phyloP scores from a whole-genome alignment of 2,329 filamentous ascomycete species.

The Colletotrichum musae region DNA sequence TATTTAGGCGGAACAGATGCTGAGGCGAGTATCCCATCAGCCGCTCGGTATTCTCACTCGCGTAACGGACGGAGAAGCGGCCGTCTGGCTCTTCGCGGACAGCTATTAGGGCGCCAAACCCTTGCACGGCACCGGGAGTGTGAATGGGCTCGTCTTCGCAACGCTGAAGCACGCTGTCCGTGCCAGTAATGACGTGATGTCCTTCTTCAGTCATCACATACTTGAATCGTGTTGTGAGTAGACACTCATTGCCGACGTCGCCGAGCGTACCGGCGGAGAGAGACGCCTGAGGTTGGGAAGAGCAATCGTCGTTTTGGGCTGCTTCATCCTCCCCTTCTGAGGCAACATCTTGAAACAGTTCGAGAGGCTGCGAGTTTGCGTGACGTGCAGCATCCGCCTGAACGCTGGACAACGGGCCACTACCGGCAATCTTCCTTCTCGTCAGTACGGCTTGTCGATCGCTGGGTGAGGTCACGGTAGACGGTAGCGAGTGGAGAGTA shows the following conservation, averaged over 20 bases:
- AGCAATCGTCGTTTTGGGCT: constrained; percentile 1
- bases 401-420: constrained; percentile 60
- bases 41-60: constrained; percentile 83
- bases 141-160: constrained; percentile 96
- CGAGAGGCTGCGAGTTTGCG: constrained; percentile 51
- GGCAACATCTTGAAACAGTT: constrained; percentile 43
- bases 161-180: constrained; percentile 79
- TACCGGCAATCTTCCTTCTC: constrained; percentile 53
- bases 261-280: constrained; percentile 4
- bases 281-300: constrained; percentile 8
- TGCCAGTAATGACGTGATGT: constrained; percentile 86
- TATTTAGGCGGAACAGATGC: constrained; percentile 80
- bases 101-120: constrained; percentile 83
- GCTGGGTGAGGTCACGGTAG: constrained; percentile 38
- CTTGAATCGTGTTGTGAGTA: constrained; percentile 82
- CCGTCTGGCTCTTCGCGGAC: constrained; percentile 79
- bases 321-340: constrained; percentile 46
- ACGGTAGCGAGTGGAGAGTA: constrained; percentile 21
- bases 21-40: constrained; percentile 84
- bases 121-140: constrained; percentile 85
- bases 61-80: constrained; percentile 78
- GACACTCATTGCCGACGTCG: constrained; percentile 14
- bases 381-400: constrained; percentile 60
- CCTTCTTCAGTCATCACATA: constrained; percentile 83
- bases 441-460: constrained; percentile 42